Evolutionary conservation across 139 green algal species (phyloP), one percentile per base, ranked within the genome.

Genomic region (Spirogloea muscicola): DNA sequence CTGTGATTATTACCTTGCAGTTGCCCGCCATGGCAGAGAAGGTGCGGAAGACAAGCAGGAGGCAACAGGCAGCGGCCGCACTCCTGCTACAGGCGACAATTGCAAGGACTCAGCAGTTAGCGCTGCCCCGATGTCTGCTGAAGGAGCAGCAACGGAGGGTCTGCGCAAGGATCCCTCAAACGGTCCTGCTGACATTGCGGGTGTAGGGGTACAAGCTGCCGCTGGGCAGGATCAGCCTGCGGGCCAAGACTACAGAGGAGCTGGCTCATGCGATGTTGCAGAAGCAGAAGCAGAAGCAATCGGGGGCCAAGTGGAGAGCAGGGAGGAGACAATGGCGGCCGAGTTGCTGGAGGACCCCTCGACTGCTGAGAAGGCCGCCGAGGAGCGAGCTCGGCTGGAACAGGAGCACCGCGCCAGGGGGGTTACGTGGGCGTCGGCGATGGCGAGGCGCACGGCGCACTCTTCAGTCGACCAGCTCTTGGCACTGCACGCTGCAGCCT

Each of bases 401-500:
- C 13, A 44, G 57, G 31, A 57, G 52, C 13, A 34, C 27, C 68
- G 65, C 27, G 33, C 33, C n/a, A 74, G 58, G 27, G 65, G 48
- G 7, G 57, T 72, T 69, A 5, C 6, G 7, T 57, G 68, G 34
- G 5, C 27, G 57, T 34, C 5, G 13, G 7, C 27, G 7, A 36
- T 74, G 37, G 37, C 69, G 34, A 39, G n/a, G 39, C 49, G 33
- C 4, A 74, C 65, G 10, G 65, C 49, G 52, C 21, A 18, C 31
- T 42, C 27, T 27, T 9, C 33, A 5, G 9, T 74, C 6, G 65
- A 74, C 7, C 4, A 7, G 7, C 40, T 74, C 5, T 36, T 72
- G 57, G 52, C 25, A 31, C 29, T 74, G 52, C 36, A 72, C 69
- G 65, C 31, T 4, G 33, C 25, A 4, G n/a, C 69, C 31, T 74